A percentile compares a stretch with the other conserved stretches of the same genome.
Evolutionary conservation across 2,329 filamentous ascomycete species (phyloP).

Genomic region (Dactylellina drechsleri): DNA sequence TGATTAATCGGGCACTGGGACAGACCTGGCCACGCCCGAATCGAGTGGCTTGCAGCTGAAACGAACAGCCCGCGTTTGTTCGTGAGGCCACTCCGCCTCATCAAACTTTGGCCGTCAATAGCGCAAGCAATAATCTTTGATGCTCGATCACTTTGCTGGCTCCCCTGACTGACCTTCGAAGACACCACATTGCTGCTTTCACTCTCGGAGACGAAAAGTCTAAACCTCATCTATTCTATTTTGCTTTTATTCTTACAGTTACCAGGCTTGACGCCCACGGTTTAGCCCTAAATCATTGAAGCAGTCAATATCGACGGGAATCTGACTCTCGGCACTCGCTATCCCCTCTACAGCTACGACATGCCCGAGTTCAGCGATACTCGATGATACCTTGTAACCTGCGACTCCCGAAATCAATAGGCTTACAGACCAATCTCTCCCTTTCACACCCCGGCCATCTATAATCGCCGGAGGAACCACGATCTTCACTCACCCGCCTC

Average conservation of each 20-base stretch:
- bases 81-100: not conserved
- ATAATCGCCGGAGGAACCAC: constrained; percentile 30
- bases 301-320: constrained; percentile 4
- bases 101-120: constrained; percentile 7
- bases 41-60: not conserved
- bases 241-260: not conserved
- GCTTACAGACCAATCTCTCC: not conserved
- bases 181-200: constrained; percentile 30
- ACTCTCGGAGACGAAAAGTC: constrained; percentile 15
- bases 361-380: constrained; percentile 49
- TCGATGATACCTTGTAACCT: constrained; percentile 45
- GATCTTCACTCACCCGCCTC: constrained; percentile 18
- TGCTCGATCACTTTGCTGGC: constrained; percentile 1
- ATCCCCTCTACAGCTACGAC: constrained; percentile 37
- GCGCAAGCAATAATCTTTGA: not conserved
- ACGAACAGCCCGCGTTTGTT: not conserved
- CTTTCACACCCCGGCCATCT: constrained; percentile 21
- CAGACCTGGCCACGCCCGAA: not conserved
- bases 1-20: not conserved
- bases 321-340: constrained; percentile 1
- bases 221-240: no score
- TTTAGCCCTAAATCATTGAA: not conserved
- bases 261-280: not conserved
- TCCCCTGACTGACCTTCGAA: constrained; percentile 30
- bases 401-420: constrained; percentile 22